Conservation (phyloP, 768 basidiomycete genomes). For the Leucosporidium scottii region DNA sequence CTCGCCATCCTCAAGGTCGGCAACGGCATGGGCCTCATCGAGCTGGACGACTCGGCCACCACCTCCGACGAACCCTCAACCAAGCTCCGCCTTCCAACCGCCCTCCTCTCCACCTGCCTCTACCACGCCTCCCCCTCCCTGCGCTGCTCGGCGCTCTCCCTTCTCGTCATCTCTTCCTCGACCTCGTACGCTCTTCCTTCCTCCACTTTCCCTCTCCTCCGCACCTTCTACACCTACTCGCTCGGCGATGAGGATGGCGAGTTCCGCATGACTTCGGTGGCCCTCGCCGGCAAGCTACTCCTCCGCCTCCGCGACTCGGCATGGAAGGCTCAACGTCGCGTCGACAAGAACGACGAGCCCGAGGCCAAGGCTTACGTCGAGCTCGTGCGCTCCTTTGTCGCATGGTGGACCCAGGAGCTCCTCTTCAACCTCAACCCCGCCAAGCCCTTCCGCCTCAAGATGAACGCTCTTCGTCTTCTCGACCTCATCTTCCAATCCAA, state of each 20-base stretch:
- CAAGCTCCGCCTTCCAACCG: slow-evolving; percentile 6
- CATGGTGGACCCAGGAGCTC: slow-evolving; percentile 7
- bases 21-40: slow-evolving; percentile 24
- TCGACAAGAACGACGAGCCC: too few relatives aligned
- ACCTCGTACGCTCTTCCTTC: slow-evolving; percentile 9
- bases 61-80: not conserved
- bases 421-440: slow-evolving; percentile 27
- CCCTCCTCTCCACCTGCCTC: slow-evolving; percentile 19
- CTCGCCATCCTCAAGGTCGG: slow-evolving; percentile 21
- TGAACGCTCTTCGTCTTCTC: slow-evolving; percentile 27
- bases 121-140: slow-evolving; percentile 16
- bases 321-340: slow-evolving; percentile 16
- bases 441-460: slow-evolving; percentile 28
- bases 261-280: slow-evolving; percentile 16
- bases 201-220: slow-evolving; percentile 14
- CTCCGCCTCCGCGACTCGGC: slow-evolving; percentile 25
- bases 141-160: slow-evolving; percentile 23
- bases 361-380: slow-evolving; percentile 15
- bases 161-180: slow-evolving; percentile 22
- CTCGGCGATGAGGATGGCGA: slow-evolving; percentile 31
- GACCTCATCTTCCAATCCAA: slow-evolving; percentile 26
- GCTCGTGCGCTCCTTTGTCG: slow-evolving; percentile 6
- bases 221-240: slow-evolving; percentile 21
- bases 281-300: slow-evolving; percentile 25
- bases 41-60: slow-evolving; percentile 3